Percentiles rank a stretch among this genome's conserved stretches.
These are phyloP conservation scores for Ambrosia trifida DNA, from an alignment of 129 eudicot genomes.

Conservation along the genomic window DNA sequence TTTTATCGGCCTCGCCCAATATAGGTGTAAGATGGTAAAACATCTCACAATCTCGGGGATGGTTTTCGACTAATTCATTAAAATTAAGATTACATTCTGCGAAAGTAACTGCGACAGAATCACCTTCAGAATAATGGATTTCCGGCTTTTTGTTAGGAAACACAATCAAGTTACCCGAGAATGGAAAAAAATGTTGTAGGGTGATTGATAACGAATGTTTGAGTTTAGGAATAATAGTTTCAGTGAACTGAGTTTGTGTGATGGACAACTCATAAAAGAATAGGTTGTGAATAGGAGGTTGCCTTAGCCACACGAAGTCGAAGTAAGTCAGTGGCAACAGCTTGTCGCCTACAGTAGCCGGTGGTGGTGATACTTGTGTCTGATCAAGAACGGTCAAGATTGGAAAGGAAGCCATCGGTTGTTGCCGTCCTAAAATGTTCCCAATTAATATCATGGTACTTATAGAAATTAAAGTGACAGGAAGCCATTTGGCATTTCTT, in stretches of 20 bases:
- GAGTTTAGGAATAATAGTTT: slow-evolving; percentile 36
- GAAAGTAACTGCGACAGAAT: slow-evolving; percentile 31
- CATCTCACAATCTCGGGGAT: slow-evolving; percentile 32
- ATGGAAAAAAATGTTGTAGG: slow-evolving; percentile 38
- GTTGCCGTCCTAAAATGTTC: background rate
- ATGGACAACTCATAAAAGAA: slow-evolving; percentile 35
- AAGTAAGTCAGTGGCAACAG: slow-evolving; percentile 37
- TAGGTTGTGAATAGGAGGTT: slow-evolving; percentile 35
- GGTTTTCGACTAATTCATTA: slow-evolving; percentile 33
- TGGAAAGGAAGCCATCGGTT: slow-evolving; percentile 2
- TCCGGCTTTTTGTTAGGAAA: slow-evolving; percentile 11
- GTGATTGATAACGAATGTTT: slow-evolving; percentile 39
- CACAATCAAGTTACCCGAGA: slow-evolving; percentile 34
- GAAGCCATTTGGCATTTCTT: background rate
- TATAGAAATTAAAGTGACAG: background rate
- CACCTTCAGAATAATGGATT: slow-evolving; percentile 35
- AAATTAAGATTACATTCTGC: slow-evolving; percentile 36
- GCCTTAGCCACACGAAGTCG: slow-evolving; percentile 43
- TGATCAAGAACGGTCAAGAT: slow-evolving; percentile 22
- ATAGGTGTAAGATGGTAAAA: slow-evolving; percentile 37
- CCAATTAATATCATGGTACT: slow-evolving; percentile 24
- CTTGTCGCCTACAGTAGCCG: slow-evolving; percentile 14
- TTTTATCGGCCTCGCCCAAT: background rate
- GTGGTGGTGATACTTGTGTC: slow-evolving; percentile 33
- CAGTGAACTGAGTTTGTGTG: slow-evolving; percentile 30